Base-by-base conservation (phyloP, 305 asterid species). In the Petunia hybrid region DNA sequence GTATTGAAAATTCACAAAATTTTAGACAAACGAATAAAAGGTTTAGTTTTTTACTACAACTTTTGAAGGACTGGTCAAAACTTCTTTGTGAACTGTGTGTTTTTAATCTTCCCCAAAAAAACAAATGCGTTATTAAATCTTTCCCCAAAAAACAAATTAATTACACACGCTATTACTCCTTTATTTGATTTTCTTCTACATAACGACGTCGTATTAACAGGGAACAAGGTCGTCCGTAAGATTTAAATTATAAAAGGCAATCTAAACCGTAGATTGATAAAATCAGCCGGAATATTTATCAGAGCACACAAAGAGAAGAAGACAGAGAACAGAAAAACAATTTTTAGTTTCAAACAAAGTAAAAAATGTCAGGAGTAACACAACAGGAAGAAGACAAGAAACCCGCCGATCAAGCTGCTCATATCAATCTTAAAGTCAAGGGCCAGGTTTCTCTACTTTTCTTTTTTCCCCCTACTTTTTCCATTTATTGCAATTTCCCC, bases 391-490 rank as follows among this genome's bases (percentile, higher is more conserved):
- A 84, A 4, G 87, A 86, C 14, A 79, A 65, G 62, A 84, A 84
- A 43, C 85, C 83, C 6, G 41, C 81, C 36, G 85, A 83, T 41
- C 85, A 82, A 42, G 41, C 62, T 0, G 79, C 57, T 4, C 87
- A 84, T 35, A 81, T 82, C 48, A 86, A 82, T 14, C 87, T 81
- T 43, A 86, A 83, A 80, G 88, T 85, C 43, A 85, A 85, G 41
- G 82, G 84, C 61, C 86, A 83, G 86, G 86, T 85, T 7, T 55
- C 16, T n/a, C 0, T 40, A 22, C 36, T 10, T 6, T 13, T 5
- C 1, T 48, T 12, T 43, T 38, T 6, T 56, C 31, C 31, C 31
- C 31, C 31, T 22, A 22, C 31, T 22, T 22, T 22, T 22, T 22
- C 31, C 31, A 22, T 22, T 22, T 22, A 22, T 22, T 22, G 31